Conservation (phyloP, 2,329 filamentous ascomycete species). For the Albophoma yamanashiensis region DNA sequence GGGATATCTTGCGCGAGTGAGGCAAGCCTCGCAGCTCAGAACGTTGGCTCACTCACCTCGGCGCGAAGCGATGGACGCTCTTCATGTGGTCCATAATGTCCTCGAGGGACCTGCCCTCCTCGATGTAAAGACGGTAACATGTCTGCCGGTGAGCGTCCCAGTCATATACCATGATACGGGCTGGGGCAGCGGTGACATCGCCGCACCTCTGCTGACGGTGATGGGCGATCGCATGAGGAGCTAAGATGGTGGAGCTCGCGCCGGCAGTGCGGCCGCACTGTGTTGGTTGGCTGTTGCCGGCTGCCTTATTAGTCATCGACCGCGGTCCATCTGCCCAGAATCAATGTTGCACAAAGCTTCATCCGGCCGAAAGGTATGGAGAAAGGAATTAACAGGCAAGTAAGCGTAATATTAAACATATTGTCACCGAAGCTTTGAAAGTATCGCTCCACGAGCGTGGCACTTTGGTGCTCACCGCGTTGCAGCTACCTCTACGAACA, state of each 20-base stretch:
- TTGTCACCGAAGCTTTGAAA: no score
- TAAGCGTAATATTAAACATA: no score
- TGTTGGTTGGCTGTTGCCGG: neutral
- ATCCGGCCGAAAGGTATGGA: no score
- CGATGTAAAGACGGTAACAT: slow-evolving; percentile 58
- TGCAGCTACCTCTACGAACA: no score
- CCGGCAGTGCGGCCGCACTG: neutral
- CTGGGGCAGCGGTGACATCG: slow-evolving; percentile 6
- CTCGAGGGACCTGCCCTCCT: slow-evolving; percentile 60
- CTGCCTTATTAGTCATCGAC: neutral
- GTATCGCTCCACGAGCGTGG: no score
- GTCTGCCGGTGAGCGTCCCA: slow-evolving; percentile 33
- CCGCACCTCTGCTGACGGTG: neutral
- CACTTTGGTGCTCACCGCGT: no score
- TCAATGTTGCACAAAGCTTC: no score
- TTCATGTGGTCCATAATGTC: slow-evolving; percentile 67
- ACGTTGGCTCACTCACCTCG: slow-evolving; percentile 49
- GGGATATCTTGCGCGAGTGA: neutral
- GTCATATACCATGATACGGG: slow-evolving; percentile 31
- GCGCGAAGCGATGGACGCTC: slow-evolving; percentile 53
- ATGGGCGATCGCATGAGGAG: neutral
- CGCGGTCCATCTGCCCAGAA: no score
- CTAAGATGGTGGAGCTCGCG: neutral
- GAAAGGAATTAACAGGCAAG: no score
- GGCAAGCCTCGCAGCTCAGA: neutral